Evolutionary conservation across 83 land plant species (phyloP).

Genomic region (Picea abies): DNA sequence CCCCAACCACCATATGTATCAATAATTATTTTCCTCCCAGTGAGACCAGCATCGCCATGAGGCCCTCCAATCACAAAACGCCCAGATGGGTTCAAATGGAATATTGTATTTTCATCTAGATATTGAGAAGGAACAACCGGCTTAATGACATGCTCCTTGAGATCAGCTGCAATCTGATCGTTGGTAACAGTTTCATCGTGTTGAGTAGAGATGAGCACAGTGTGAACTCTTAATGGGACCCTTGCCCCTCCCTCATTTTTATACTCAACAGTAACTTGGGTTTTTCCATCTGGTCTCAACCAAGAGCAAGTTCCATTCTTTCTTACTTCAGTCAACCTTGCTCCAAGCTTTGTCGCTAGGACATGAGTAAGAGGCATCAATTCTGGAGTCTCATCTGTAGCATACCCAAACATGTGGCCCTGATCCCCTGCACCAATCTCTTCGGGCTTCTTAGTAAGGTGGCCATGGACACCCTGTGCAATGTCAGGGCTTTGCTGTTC

Average conservation of each 20-base stretch:
- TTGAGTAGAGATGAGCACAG: constrained; percentile 71
- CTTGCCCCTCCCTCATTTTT: constrained; percentile 57
- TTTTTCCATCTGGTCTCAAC: constrained; percentile 63
- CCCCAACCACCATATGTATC: constrained; percentile 77
- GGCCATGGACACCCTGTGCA: constrained; percentile 68
- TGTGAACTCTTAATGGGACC: constrained; percentile 62
- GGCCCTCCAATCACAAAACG: constrained; percentile 75
- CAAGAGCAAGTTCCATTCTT: constrained; percentile 65
- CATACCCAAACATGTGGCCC: constrained; percentile 59
- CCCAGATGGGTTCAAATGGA: constrained; percentile 64
- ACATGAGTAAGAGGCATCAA: constrained; percentile 72
- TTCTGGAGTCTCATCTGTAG: constrained; percentile 54
- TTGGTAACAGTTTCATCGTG: constrained; percentile 70
- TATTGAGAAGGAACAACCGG: constrained; percentile 51
- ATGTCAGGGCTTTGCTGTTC: constrained; percentile 61
- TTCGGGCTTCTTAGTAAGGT: constrained; percentile 64
- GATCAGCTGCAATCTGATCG: constrained; percentile 52
- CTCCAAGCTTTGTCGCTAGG: constrained; percentile 65
- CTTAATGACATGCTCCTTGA: constrained; percentile 53
- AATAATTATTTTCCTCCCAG: constrained; percentile 64
- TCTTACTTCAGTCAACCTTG: constrained; percentile 59
- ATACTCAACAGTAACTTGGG: constrained; percentile 76
- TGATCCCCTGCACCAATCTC: constrained; percentile 72
- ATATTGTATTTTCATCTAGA: constrained; percentile 68
- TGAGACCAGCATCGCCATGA: constrained; percentile 71